A percentile compares a stretch with the other conserved stretches of the same genome.
Evolutionary conservation across 345 rosid genomes (phyloP).

Genomic region (Eutrema yunnanense): DNA sequence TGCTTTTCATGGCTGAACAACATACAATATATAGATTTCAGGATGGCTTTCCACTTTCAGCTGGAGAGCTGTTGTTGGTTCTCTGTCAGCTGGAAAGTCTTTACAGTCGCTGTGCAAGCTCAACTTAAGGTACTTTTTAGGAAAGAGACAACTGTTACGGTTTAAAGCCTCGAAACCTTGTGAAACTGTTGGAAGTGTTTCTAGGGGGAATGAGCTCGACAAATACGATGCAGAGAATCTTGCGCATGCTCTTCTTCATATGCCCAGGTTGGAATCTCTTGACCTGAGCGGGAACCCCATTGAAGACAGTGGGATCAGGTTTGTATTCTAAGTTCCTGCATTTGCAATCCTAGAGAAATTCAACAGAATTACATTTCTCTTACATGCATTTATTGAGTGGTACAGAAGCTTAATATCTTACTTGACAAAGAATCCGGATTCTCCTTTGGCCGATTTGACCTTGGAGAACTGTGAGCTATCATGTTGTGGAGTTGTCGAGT

Average conservation of each 20-base stretch:
- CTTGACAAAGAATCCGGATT: constrained; percentile 45
- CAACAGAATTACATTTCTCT: constrained; percentile 16
- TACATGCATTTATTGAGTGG: constrained; percentile 4
- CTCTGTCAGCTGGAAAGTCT: constrained; percentile 33
- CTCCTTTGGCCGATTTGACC: constrained; percentile 46
- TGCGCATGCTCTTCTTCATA: constrained; percentile 41
- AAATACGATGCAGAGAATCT: constrained; percentile 62
- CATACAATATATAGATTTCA: constrained; percentile 43
- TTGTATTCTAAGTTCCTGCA: constrained; percentile 18
- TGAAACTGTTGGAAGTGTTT: constrained; percentile 16
- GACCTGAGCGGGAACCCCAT: constrained; percentile 86
- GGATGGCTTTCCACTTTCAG: constrained; percentile 76
- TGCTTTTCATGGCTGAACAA: constrained; percentile 9
- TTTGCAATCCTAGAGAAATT: background rate
- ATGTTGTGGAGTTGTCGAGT: constrained; percentile 45
- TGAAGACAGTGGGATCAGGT: constrained; percentile 77
- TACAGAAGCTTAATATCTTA: constrained; percentile 72
- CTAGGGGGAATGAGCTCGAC: constrained; percentile 66
- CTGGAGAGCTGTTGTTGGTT: constrained; percentile 33
- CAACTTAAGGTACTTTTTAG: constrained; percentile 53
- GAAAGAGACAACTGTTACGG: background rate
- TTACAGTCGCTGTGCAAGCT: constrained; percentile 56
- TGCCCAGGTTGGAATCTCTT: constrained; percentile 70
- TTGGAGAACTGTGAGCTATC: constrained; percentile 82
- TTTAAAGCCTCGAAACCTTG: constrained; percentile 12